Evolutionary conservation across 2,329 filamentous ascomycete genomes (phyloP).

Genomic region (Eutypa lata): DNA sequence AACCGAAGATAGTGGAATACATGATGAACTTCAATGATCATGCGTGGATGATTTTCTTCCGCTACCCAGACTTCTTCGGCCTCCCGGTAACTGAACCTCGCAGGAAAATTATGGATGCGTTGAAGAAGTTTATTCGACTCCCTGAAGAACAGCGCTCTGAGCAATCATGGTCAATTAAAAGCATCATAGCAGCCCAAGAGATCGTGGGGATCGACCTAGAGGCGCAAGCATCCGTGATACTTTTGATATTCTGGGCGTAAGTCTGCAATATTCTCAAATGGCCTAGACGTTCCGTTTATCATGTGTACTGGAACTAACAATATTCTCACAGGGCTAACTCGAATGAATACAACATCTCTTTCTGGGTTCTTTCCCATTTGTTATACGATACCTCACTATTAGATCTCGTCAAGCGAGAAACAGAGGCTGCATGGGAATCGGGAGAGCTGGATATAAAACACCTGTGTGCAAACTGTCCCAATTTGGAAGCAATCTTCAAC

Average conservation of each 20-base stretch:
- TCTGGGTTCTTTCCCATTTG: slow-evolving; percentile 5
- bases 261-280: neutral
- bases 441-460: slow-evolving; percentile 5
- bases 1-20: neutral
- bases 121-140: slow-evolving; percentile 1
- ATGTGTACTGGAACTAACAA: no score
- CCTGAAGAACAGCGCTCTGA: neutral
- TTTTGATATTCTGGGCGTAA: slow-evolving; percentile 11
- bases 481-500: slow-evolving; percentile 1
- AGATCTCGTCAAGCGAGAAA: slow-evolving; percentile 2
- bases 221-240: slow-evolving; percentile 1
- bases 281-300: no score
- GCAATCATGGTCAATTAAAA: slow-evolving; percentile 2
- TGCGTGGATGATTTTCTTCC: slow-evolving; percentile 7
- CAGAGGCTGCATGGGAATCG: slow-evolving; percentile 2
- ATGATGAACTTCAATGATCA: slow-evolving; percentile 6
- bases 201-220: slow-evolving; percentile 5
- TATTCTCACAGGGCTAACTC: slow-evolving; percentile 1
- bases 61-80: slow-evolving; percentile 3
- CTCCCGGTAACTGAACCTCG: neutral
- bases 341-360: slow-evolving; percentile 6
- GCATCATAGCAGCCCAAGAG: neutral
- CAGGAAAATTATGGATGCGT: neutral
- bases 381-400: slow-evolving; percentile 2
- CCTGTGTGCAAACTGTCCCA: slow-evolving; percentile 3